Percentiles rank a stretch among this genome's conserved stretches.
phyloP scores from a whole-genome alignment of 2,329 filamentous ascomycete genomes.

The Fusarium udum region DNA sequence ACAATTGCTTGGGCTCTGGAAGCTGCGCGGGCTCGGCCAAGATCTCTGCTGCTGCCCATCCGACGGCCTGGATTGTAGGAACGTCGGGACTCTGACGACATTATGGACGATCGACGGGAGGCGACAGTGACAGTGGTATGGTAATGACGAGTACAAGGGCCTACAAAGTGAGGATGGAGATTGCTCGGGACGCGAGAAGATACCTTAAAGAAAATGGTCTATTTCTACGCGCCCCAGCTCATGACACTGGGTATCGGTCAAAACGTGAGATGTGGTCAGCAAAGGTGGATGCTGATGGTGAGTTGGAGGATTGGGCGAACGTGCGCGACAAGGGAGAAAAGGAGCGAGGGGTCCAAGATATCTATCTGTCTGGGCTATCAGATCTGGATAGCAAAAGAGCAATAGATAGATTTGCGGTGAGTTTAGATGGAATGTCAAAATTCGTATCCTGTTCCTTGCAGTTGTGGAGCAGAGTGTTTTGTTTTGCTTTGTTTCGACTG shows the following conservation, averaged over 20 bases:
- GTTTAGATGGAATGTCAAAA: constrained; percentile 26
- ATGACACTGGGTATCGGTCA: constrained; percentile 40
- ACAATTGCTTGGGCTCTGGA: constrained; percentile 59
- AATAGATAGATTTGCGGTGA: constrained; percentile 29
- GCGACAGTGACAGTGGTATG: constrained; percentile 20
- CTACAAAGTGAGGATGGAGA: constrained; percentile 10
- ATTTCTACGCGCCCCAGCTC: constrained; percentile 42
- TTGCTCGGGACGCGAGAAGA: constrained; percentile 45
- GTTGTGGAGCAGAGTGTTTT: constrained; percentile 19
- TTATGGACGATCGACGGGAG: constrained; percentile 42
- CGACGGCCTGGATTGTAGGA: constrained; percentile 58
- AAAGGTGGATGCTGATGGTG: constrained; percentile 28
- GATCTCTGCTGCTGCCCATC: constrained; percentile 55
- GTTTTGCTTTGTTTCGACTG: constrained; percentile 6
- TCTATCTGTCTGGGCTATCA: background rate
- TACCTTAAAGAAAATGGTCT: constrained; percentile 38
- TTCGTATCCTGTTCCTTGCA: background rate
- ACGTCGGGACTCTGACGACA: constrained; percentile 63
- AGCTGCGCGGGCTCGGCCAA: constrained; percentile 52
- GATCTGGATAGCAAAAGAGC: constrained; percentile 7
- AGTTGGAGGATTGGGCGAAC: constrained; percentile 13
- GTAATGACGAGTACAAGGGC: constrained; percentile 11
- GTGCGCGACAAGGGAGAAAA: constrained; percentile 30
- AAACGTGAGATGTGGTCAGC: constrained; percentile 20
- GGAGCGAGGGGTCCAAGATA: constrained; percentile 17